Conservation (phyloP, 768 basidiomycete genomes). For the Lactifluus echinatus region DNA sequence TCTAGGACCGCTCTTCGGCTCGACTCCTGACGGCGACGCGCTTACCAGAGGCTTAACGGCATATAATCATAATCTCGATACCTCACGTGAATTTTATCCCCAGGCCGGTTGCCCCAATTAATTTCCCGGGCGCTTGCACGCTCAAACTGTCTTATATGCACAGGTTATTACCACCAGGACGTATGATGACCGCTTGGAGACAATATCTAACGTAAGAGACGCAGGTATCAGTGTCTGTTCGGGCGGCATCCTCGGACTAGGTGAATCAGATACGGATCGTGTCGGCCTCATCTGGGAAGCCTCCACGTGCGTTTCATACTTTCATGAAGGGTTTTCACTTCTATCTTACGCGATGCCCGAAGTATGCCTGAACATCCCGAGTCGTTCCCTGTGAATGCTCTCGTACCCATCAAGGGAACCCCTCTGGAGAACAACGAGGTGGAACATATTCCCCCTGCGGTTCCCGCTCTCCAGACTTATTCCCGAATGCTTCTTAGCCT, state of each 20-base stretch:
- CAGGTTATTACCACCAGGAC: constrained; percentile 89
- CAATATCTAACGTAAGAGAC: constrained; percentile 82
- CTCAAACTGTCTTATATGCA: constrained; percentile 3
- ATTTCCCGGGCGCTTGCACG: not conserved
- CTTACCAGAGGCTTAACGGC: constrained; percentile 75
- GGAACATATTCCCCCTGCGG: constrained; percentile 19
- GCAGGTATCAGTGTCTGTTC: constrained; percentile 97
- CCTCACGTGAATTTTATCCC: constrained; percentile 94
- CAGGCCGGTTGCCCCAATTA: constrained; percentile 40
- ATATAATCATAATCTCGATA: constrained; percentile 98
- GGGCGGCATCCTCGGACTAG: constrained; percentile 91
- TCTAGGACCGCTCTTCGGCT: not conserved
- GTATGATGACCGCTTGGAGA: constrained; percentile 88
- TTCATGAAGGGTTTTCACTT: not conserved
- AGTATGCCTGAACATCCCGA: constrained; percentile 97
- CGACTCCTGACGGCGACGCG: not conserved
- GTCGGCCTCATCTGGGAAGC: constrained; percentile 93
- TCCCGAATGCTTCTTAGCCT: constrained; percentile 38
- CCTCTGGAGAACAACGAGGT: constrained; percentile 89
- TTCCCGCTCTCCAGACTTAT: not conserved
- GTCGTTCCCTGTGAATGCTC: constrained; percentile 95
- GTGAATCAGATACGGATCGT: constrained; percentile 83
- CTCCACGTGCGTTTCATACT: constrained; percentile 54
- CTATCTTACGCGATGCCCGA: constrained; percentile 5
- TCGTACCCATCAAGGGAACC: constrained; percentile 93